These are phyloP conservation scores for Phaeomoniella chlamydospora DNA, from an alignment of 2,329 filamentous ascomycete species.

Conservation along the genomic window DNA sequence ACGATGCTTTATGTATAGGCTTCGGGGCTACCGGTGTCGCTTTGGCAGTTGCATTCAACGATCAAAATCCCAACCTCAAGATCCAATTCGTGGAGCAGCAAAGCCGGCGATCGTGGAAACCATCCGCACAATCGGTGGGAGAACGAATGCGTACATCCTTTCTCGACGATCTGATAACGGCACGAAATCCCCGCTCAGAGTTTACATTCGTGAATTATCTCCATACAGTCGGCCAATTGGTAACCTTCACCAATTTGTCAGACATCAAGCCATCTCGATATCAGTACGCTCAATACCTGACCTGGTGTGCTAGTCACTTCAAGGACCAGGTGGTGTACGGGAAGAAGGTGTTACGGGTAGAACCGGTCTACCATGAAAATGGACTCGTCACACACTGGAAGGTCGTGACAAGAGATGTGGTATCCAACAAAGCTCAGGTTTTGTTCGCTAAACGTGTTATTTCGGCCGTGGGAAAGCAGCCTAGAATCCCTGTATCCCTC, in stretches of 20 bases:
- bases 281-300: constrained; percentile 8
- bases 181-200: constrained; percentile 9
- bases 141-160: constrained; percentile 8
- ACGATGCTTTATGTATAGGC: constrained; percentile 10
- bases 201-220: constrained; percentile 12
- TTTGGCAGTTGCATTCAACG: constrained; percentile 7
- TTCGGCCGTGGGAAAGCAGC: constrained; percentile 5
- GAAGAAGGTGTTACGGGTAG: constrained; percentile 4
- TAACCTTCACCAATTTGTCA: constrained; percentile 6
- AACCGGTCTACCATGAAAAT: constrained; percentile 2
- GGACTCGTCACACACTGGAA: constrained; percentile 6
- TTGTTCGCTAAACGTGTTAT: constrained; percentile 7
- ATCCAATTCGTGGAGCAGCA: constrained; percentile 9
- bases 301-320: constrained; percentile 8
- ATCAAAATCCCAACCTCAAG: constrained; percentile 3
- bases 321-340: constrained; percentile 4
- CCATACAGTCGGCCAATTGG: constrained; percentile 7
- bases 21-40: constrained; percentile 8
- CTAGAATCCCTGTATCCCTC: constrained; percentile 4
- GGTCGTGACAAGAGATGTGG: constrained; percentile 4
- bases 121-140: constrained; percentile 4
- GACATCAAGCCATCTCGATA: constrained; percentile 6
- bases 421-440: constrained; percentile 4
- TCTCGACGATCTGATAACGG: constrained; percentile 9
- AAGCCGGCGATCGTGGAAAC: constrained; percentile 6